Conservation (phyloP, 2,329 filamentous ascomycete species). For the Aspergillus floridensis region DNA sequence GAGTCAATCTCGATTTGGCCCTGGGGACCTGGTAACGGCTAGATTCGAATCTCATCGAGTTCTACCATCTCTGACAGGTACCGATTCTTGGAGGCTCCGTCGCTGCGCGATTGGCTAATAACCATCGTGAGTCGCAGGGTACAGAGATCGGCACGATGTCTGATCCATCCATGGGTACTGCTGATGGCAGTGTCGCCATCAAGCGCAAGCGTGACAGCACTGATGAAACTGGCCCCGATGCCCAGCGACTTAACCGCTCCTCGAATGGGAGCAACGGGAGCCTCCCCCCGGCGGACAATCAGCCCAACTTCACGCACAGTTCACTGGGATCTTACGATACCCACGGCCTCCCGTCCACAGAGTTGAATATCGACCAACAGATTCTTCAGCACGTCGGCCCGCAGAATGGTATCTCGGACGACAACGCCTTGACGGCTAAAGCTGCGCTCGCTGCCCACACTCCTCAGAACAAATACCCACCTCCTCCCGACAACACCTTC, state of each 20-base stretch:
- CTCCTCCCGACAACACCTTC: conserved; percentile 41
- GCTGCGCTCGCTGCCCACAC: conserved; percentile 47
- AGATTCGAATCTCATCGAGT: not conserved
- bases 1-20: not conserved
- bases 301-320: conserved; percentile 35
- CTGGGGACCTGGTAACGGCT: not conserved
- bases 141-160: conserved; percentile 31
- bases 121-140: not conserved
- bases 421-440: conserved; percentile 48
- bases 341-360: conserved; percentile 38
- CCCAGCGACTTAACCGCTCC: conserved; percentile 41
- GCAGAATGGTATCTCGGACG: conserved; percentile 54
- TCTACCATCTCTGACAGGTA: not conserved
- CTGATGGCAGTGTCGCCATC: conserved; percentile 33
- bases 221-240: conserved; percentile 40
- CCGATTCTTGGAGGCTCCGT: not conserved
- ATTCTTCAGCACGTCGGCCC: conserved; percentile 50
- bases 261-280: conserved; percentile 42
- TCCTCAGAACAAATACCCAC: conserved; percentile 45
- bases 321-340: conserved; percentile 36
- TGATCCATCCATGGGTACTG: conserved; percentile 36
- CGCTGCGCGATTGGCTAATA: not conserved
- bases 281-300: conserved; percentile 32
- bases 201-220: conserved; percentile 44
- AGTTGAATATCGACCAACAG: conserved; percentile 46